Conservation (phyloP, 805 yeast species). For the Starmerella etchellsii region DNA sequence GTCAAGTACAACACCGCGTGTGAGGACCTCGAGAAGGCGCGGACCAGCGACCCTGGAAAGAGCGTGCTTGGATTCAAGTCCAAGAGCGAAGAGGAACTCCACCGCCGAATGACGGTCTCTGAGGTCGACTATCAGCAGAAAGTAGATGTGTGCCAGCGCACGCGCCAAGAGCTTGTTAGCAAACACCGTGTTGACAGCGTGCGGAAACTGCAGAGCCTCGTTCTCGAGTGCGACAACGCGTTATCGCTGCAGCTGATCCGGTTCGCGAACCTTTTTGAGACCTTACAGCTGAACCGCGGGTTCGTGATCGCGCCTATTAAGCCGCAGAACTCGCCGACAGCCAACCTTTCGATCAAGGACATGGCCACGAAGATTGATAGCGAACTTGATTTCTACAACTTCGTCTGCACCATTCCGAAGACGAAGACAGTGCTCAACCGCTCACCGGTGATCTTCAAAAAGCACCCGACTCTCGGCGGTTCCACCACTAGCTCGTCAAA, state of each 20-base stretch:
- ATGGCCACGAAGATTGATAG: slow-evolving; percentile 69
- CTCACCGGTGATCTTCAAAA: slow-evolving; percentile 24
- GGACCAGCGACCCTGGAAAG: slow-evolving; percentile 69
- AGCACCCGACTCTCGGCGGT: slow-evolving; percentile 25
- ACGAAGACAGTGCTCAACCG: slow-evolving; percentile 24
- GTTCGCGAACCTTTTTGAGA: slow-evolving; percentile 78
- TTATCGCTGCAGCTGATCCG: slow-evolving; percentile 77
- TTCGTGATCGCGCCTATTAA: slow-evolving; percentile 65
- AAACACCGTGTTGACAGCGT: slow-evolving; percentile 68
- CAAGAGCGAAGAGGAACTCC: slow-evolving; percentile 84
- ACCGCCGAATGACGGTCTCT: slow-evolving; percentile 65
- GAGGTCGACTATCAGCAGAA: slow-evolving; percentile 76
- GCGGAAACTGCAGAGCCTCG: slow-evolving; percentile 56
- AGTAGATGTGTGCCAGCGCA: slow-evolving; percentile 57
- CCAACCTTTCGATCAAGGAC: slow-evolving; percentile 55
- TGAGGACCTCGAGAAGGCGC: slow-evolving; percentile 72
- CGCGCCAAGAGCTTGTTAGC: slow-evolving; percentile 59
- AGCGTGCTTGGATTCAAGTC: slow-evolving; percentile 70
- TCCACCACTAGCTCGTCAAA: neutral
- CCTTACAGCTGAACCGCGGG: slow-evolving; percentile 70
- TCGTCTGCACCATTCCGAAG: slow-evolving; percentile 34
- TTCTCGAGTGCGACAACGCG: slow-evolving; percentile 82
- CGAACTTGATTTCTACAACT: slow-evolving; percentile 68
- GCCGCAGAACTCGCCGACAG: slow-evolving; percentile 29
- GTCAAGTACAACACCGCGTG: slow-evolving; percentile 63